These are phyloP conservation scores for Suillus spraguei DNA, from an alignment of 768 basidiomycete genomes.

Conservation along the genomic window DNA sequence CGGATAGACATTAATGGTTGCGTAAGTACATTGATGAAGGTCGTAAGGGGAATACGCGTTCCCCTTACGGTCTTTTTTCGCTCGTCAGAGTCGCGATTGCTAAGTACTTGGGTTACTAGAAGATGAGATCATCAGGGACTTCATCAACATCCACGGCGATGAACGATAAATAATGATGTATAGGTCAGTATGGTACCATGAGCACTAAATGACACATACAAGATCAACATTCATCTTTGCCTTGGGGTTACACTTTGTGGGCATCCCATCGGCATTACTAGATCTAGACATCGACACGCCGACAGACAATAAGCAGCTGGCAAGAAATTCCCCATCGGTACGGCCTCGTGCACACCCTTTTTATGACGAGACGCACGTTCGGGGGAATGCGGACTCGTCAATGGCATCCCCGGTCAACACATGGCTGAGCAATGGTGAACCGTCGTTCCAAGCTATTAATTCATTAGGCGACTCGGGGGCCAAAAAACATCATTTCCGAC, in stretches of 20 bases:
- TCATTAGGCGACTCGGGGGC: not conserved
- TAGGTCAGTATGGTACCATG: not conserved
- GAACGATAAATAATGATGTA: not conserved
- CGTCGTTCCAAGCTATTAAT: not conserved
- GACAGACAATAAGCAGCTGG: not conserved
- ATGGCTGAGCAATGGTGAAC: not conserved
- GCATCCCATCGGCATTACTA: not conserved
- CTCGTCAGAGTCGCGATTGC: not conserved
- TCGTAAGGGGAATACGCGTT: not conserved
- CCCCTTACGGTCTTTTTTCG: constrained; percentile 10
- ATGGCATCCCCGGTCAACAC: constrained; percentile 5
- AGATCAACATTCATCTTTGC: not conserved
- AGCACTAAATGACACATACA: not conserved
- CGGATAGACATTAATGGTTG: constrained; percentile 12
- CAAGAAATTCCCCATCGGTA: not conserved
- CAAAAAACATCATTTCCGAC: not conserved
- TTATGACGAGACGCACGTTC: constrained; percentile 5
- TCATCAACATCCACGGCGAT: not conserved
- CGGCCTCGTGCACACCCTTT: not conserved
- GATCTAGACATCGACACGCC: not conserved
- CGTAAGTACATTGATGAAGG: constrained; percentile 5
- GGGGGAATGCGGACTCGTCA: not conserved
- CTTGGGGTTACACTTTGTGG: not conserved
- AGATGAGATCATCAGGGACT: not conserved
- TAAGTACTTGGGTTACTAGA: not conserved